Evolutionary conservation across 1,139 yeast species (phyloP), one percentile per base, ranked within the genome.

Genomic region (Hyphopichia pseudoburtonii): DNA sequence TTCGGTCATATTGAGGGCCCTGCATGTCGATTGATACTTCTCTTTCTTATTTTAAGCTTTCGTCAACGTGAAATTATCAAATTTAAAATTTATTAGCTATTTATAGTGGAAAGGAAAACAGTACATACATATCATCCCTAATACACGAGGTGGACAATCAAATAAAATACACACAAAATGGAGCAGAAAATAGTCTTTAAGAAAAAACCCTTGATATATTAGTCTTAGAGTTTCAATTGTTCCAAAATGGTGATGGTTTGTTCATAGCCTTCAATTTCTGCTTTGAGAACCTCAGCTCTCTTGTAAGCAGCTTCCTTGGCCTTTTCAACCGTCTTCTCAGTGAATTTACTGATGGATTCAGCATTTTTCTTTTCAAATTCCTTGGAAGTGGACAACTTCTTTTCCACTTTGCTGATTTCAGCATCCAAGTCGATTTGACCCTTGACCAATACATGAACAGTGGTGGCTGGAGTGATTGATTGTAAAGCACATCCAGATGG

Each of bases 381-480:
- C 48, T 68, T 62, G 44, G 86, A 77, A 43, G 80, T 76, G 40
- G 65, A 73, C 56, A 89, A 74, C 70, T 86, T 89, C 76, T 80
- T 81, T 53, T 73, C 63, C 32, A 90, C 95, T 76, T 90, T 92
- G 49, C 73, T 58, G 54, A 92, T 86, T 66, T 92, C 97, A 36
- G 86, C 83, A 52, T 89, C 97, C 52, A 90, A 78, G 60, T 92
- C 97, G 51, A 92, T 82, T 60, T 86, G 94, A 39, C 97, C 97
- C 74, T 88, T 88, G 42, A 92, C 97, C 59, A 92, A 76, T 26
- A 90, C 80, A 55, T 87, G 96, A 27, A 90, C 97, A 44, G 83
- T 84, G 57, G 88, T 82, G 36, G 79, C 84, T 32, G 95, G 84
- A 40, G 80, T 79, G 44, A 90, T 86, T 36, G 95, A 78, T 50